Evolutionary conservation across 2,329 filamentous ascomycete genomes (phyloP).

Genomic region (Cyanodermella asteris): DNA sequence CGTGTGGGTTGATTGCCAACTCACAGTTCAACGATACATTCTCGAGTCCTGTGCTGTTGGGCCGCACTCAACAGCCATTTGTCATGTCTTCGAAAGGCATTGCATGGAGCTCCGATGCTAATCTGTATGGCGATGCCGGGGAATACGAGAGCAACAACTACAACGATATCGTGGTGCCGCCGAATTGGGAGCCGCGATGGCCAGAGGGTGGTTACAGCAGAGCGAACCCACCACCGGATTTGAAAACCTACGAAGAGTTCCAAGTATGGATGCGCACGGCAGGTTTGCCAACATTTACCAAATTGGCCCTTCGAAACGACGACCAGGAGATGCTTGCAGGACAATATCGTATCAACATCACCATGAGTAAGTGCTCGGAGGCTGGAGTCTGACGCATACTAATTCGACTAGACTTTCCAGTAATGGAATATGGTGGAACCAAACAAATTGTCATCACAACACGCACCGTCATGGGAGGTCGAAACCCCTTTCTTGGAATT

Average conservation of each 20-base stretch:
- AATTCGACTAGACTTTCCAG: conserved; percentile 47
- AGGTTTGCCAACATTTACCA: conserved; percentile 82
- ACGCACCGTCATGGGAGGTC: conserved; percentile 77
- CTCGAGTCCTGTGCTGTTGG: conserved; percentile 38
- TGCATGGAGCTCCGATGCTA: conserved; percentile 66
- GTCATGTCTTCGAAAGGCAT: conserved; percentile 58
- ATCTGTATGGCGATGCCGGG: conserved; percentile 63
- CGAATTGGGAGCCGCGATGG: conserved; percentile 59
- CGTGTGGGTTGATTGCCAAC: conserved; percentile 89
- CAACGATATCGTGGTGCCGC: conserved; percentile 54
- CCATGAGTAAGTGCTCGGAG: conserved; percentile 43
- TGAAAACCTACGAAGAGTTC: conserved; percentile 61
- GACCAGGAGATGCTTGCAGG: conserved; percentile 42
- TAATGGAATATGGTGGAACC: conserved; percentile 56
- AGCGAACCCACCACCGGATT: conserved; percentile 42
- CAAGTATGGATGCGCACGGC: conserved; percentile 99
- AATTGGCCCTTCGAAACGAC: conserved; percentile 72
- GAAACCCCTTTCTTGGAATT: conserved; percentile 89
- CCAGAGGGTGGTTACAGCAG: conserved; percentile 48
- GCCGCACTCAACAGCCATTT: conserved; percentile 36
- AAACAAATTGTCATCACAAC: conserved; percentile 84
- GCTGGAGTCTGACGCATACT: conserved; percentile 1
- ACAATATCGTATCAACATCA: conserved; percentile 54
- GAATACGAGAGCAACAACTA: conserved; percentile 48
- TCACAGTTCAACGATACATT: conserved; percentile 94